Evolutionary conservation across 2,329 filamentous ascomycete species (phyloP), one percentile per base, ranked within the genome.

Genomic region (Chaetothyriales sp.): DNA sequence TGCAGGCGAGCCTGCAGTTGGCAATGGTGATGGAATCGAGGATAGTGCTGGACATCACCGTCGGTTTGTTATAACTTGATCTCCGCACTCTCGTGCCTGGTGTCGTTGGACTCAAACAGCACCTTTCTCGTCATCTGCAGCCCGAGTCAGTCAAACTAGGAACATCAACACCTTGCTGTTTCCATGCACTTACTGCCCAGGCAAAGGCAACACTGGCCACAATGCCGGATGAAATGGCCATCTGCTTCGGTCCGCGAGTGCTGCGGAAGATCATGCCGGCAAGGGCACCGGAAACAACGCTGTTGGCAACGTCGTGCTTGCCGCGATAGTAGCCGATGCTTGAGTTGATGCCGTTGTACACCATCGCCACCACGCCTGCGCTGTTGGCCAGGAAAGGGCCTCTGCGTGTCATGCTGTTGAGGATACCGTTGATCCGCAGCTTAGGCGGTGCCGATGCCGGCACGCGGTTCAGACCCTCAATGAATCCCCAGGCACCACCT

Each of bases 181-280:
- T 28, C 9, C 36, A 44, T 52, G n/a, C 47, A 80, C 86, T 70
- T 80, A 98, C 90, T 64, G 89, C 83, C 92, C 93, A 98, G 53
- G 73, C 77, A 57, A 85, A 88, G 50, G 92, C 93, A 56, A 92
- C 76, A 43, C 81, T 79, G 49, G 83, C 92, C 53, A 96, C 89
- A 59, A 98, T 83, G 60, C 83, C 86, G 56, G 88, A 86, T 36
- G 89, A 95, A 62, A 96, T 92, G 73, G 92, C 75, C 89, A 96
- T 96, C 32, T 88, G 89, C 68, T 85, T 79, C 55, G 92, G 57
- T 5, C 92, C 92, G 63, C 86, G 79, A 47, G 93, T 96, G 68
- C 89, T 94, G 77, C 95, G 96, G 73, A 98, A 98, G 12, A 98
- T 66, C 77, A 90, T 89, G 52, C 92, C 92, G 64, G 88, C 94